Base-by-base conservation (phyloP, 2,329 filamentous ascomycete species). In the Colletotrichum sidae region DNA sequence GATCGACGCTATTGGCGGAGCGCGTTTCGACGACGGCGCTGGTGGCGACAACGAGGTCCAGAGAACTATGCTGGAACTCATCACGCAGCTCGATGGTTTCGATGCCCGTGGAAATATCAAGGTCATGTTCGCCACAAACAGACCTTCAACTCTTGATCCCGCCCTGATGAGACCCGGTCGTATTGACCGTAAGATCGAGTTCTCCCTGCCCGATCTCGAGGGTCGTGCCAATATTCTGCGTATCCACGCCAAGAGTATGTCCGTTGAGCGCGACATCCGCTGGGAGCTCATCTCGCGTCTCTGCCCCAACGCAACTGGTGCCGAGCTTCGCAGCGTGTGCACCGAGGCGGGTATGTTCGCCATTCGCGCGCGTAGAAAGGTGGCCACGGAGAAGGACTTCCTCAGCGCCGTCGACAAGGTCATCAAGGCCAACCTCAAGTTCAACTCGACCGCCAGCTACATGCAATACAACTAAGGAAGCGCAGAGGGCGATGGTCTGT, bases 231-330 rank as follows among this genome's bases (percentile, higher is more conserved):
- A 97, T 81, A 98, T 99, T 75, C 88, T 99, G 49, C 92, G 96
- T 55, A 99, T 99, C 74, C 96, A 98, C 83, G 96, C 96, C 73
- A 99, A 98, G 91, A 97, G 93, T 77, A 99, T 99, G 96, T 97
- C 94, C 15, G 96, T 99, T 42, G 96, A 99, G 87, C 90, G 96
- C 57, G 96, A 99, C 76, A 99, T 99, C 75, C 90, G 96, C 81
- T 99, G 96, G 96, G 96, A 99, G 83, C 87, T 99, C 70, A 98
- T 99, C 76, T 97, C 94, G 17, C 91, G 96, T 72, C 86, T 99
- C 69, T 99, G 96, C 82, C 96, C 96, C 70, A 99, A 99, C 81
- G 92, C 94, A 57, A 99, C 96, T 1, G 96, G 96, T 83, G 96
- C 96, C 55, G 96, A 99, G 81, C 82, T 99, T 77, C 89, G 96